Conservation (phyloP, 2,329 filamentous ascomycete genomes). For the Colletotrichum tabaci region DNA sequence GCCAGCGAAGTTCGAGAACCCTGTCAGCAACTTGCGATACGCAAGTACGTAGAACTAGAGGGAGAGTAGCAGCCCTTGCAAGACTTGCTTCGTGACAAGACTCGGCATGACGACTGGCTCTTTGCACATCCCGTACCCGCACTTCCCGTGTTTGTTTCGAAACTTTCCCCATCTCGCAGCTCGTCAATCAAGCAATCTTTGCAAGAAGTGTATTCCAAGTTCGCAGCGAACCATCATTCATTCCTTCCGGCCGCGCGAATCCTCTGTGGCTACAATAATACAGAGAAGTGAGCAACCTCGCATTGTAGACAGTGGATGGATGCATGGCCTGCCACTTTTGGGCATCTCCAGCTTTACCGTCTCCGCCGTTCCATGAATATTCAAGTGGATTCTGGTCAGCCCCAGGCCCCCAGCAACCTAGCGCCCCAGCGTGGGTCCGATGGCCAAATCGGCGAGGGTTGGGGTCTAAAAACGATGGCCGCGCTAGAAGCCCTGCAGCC, state of each 20-base stretch:
- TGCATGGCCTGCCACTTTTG: slow-evolving; percentile 24
- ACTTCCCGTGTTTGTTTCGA: slow-evolving; percentile 25
- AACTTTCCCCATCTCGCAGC: not conserved
- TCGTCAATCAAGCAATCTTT: not conserved
- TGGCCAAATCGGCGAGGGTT: slow-evolving; percentile 24
- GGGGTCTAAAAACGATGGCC: slow-evolving; percentile 16
- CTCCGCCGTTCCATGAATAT: slow-evolving; percentile 34
- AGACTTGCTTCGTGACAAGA: slow-evolving; percentile 22
- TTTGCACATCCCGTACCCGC: slow-evolving; percentile 20
- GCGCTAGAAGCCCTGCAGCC: slow-evolving; percentile 36
- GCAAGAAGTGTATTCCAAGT: too few species aligned
- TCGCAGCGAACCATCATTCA: not conserved
- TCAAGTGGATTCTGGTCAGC: slow-evolving; percentile 34
- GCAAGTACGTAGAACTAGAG: not conserved
- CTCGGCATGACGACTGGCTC: slow-evolving; percentile 10
- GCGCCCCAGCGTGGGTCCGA: slow-evolving; percentile 32
- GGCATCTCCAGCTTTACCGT: slow-evolving; percentile 20
- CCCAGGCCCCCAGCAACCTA: slow-evolving; percentile 21
- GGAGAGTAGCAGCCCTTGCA: slow-evolving; percentile 6
- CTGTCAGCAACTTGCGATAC: slow-evolving; percentile 17
- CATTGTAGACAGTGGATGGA: slow-evolving; percentile 9
- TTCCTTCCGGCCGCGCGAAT: not conserved
- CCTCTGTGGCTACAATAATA: not conserved
- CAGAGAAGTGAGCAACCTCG: not conserved
- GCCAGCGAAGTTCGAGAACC: slow-evolving; percentile 28